phyloP scores from a whole-genome alignment of 148 eudicot species.

The Nyssa sinensis region DNA sequence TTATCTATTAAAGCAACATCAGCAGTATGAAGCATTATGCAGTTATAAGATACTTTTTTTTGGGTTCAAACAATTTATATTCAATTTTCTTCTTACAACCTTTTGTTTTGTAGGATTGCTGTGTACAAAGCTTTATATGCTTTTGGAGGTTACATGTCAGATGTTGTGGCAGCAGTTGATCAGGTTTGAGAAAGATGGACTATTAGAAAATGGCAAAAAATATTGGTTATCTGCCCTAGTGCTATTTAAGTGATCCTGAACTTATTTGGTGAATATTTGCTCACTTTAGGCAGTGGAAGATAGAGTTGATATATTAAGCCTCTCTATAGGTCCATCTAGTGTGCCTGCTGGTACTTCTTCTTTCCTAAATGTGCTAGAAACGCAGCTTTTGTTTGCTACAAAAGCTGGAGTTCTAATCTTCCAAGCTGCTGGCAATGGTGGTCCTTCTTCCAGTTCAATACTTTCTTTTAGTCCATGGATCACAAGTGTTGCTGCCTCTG shows the following conservation, averaged over 20 bases:
- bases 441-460: slow-evolving; percentile 60
- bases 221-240: background rate
- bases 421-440: slow-evolving; percentile 73
- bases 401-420: slow-evolving; percentile 65
- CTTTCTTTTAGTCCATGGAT: slow-evolving; percentile 79
- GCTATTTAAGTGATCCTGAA: background rate
- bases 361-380: slow-evolving; percentile 57
- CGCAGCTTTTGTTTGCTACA: slow-evolving; percentile 57
- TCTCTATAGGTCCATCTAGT: slow-evolving; percentile 62
- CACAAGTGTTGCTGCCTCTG: slow-evolving; percentile 61
- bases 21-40: background rate
- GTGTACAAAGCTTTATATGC: slow-evolving; percentile 67
- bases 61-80: background rate
- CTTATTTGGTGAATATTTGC: slow-evolving; percentile 6
- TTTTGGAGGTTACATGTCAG: slow-evolving; percentile 73
- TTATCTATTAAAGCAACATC: background rate
- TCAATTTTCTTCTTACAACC: background rate
- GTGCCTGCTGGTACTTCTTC: slow-evolving; percentile 65
- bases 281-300: slow-evolving; percentile 57
- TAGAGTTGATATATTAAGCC: slow-evolving; percentile 65
- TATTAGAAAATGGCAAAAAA: background rate
- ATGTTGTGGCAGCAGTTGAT: slow-evolving; percentile 75
- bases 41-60: background rate
- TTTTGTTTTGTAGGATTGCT: slow-evolving; percentile 46
- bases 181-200: slow-evolving; percentile 39